Percentiles rank a stretch among this genome's conserved stretches.
Evolutionary conservation across 257 asterid genomes (phyloP).

Genomic region (Nicotiana tabacum): DNA sequence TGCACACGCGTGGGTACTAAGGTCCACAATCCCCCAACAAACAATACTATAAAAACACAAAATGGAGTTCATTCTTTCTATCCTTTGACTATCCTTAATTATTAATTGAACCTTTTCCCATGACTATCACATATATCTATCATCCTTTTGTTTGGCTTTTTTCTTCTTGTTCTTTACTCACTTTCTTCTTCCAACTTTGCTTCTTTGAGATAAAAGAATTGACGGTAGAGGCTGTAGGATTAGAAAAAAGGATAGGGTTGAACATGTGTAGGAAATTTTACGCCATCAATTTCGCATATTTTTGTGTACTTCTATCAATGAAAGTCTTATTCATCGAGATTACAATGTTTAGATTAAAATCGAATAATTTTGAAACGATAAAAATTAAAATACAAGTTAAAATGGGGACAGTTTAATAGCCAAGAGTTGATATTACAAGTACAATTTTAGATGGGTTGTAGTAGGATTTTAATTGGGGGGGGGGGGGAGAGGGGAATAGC

Average conservation of each 20-base stretch:
- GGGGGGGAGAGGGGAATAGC: too few species aligned
- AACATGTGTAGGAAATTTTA: neutral
- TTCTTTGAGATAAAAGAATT: neutral
- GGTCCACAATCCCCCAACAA: neutral
- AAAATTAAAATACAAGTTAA: neutral
- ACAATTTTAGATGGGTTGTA: too few species aligned
- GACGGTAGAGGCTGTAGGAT: neutral
- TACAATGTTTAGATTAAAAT: neutral
- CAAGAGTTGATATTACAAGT: too few species aligned
- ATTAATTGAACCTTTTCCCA: neutral
- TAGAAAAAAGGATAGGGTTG: neutral
- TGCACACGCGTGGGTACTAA: constrained; percentile 45
- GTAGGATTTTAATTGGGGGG: too few species aligned
- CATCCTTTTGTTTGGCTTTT: neutral
- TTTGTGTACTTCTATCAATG: neutral
- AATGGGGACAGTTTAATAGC: too few species aligned
- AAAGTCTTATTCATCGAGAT: neutral
- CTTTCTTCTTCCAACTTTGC: neutral
- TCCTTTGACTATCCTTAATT: constrained; percentile 17
- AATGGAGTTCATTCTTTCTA: constrained; percentile 5
- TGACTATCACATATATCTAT: neutral
- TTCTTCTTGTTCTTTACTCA: neutral
- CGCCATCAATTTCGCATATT: neutral
- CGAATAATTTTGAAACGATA: neutral
- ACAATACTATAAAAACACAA: neutral